Percentiles rank a stretch among this genome's conserved stretches.
phyloP scores from a whole-genome alignment of 2,329 filamentous ascomycete genomes.

The Chrysoporthe cubensis region DNA sequence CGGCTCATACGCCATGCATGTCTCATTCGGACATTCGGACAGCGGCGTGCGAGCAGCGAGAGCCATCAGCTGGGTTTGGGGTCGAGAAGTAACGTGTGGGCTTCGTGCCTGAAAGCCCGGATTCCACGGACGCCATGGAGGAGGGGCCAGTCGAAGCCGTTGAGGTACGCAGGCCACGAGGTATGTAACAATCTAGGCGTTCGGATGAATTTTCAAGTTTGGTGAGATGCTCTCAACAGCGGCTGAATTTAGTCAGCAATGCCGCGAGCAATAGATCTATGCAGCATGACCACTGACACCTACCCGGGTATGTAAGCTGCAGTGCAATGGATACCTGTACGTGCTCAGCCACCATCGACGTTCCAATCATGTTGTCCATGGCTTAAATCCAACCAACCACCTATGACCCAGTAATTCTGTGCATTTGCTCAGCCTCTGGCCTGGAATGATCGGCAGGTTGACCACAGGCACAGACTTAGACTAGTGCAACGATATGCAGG shows the following conservation, averaged over 20 bases:
- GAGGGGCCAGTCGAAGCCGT: too few relatives aligned
- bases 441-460: conserved; percentile 4
- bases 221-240: not conserved
- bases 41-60: too few relatives aligned
- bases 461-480: conserved; percentile 5
- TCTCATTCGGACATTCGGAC: too few relatives aligned
- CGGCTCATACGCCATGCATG: too few relatives aligned
- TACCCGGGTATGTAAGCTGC: not conserved
- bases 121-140: too few relatives aligned
- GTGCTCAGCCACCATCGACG: conserved; percentile 1
- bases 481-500: conserved; percentile 4
- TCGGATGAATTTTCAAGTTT: not conserved
- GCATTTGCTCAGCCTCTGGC: conserved; percentile 6
- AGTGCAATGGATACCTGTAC: not conserved
- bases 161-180: too few relatives aligned
- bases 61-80: too few relatives aligned
- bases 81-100: too few relatives aligned
- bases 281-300: not conserved
- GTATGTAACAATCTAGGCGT: not conserved
- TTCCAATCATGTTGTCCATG: not conserved
- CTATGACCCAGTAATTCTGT: not conserved
- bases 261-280: not conserved
- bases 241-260: conserved; percentile 5
- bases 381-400: not conserved
- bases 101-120: too few relatives aligned